Evolutionary conservation across 2,329 filamentous ascomycete genomes (phyloP).

Genomic region (Cercospora zeina): DNA sequence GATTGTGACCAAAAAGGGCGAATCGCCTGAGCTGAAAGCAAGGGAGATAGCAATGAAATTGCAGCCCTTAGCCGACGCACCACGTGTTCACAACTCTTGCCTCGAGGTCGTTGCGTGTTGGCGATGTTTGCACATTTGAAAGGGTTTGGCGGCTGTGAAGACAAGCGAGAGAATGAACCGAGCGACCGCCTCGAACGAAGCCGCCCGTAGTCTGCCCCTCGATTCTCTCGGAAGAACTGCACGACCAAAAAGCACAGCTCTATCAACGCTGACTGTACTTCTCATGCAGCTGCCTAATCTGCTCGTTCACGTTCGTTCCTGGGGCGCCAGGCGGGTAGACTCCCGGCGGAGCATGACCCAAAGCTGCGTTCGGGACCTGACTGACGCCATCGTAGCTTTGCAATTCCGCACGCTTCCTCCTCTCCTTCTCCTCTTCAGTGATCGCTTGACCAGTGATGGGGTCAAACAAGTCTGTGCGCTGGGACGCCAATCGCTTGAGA

Average conservation of each 20-base stretch:
- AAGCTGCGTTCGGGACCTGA: slow-evolving; percentile 44
- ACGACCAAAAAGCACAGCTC: not conserved
- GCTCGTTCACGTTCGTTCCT: slow-evolving; percentile 55
- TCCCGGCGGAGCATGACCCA: slow-evolving; percentile 45
- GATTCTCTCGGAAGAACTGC: not conserved
- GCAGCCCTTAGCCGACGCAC: not conserved
- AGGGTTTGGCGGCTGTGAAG: not conserved
- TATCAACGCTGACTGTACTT: slow-evolving; percentile 31
- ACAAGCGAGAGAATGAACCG: not conserved
- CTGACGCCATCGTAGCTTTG: slow-evolving; percentile 62
- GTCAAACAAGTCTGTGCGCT: slow-evolving; percentile 86
- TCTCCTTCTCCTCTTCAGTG: slow-evolving; percentile 55
- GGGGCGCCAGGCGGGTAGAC: slow-evolving; percentile 45
- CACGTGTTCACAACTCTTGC: not conserved
- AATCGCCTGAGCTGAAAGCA: too few relatives aligned
- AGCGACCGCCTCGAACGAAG: not conserved
- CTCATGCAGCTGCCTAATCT: slow-evolving; percentile 40
- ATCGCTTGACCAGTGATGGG: slow-evolving; percentile 65
- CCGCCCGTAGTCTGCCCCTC: not conserved
- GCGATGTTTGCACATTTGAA: not conserved
- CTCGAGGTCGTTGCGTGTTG: not conserved
- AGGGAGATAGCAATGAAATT: too few relatives aligned
- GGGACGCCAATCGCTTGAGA: slow-evolving; percentile 88
- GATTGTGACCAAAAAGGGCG: too few relatives aligned
- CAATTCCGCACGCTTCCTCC: slow-evolving; percentile 70